Conservation (phyloP, 108 stramenopile genomes). For the Pseudonitzschia multiseries region DNA sequence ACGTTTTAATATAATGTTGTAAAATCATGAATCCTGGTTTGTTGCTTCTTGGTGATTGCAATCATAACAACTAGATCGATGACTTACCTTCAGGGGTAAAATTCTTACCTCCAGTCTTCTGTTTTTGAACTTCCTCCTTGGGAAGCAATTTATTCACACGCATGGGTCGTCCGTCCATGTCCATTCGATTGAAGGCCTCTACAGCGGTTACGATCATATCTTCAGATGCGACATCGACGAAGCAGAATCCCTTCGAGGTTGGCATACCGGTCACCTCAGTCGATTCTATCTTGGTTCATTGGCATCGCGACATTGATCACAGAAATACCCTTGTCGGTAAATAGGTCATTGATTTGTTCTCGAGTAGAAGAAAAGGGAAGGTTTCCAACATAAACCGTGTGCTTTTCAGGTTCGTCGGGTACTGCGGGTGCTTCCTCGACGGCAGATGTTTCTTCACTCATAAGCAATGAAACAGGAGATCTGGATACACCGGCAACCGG, state of each 20-base stretch:
- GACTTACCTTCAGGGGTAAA: constrained; percentile 15
- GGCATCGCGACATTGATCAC: constrained; percentile 14
- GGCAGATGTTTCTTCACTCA: constrained; percentile 1
- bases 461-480: not conserved
- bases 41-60: too few relatives aligned
- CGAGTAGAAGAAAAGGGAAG: constrained; percentile 28
- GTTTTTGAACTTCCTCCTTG: constrained; percentile 40
- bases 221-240: constrained; percentile 77
- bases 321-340: constrained; percentile 3
- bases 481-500: not conserved
- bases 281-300: not conserved
- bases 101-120: not conserved
- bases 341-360: constrained; percentile 6
- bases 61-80: too few relatives aligned
- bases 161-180: constrained; percentile 59
- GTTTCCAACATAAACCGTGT: constrained; percentile 50
- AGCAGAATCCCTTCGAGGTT: constrained; percentile 70
- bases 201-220: constrained; percentile 66
- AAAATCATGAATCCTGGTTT: too few relatives aligned
- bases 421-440: too few relatives aligned
- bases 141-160: constrained; percentile 67
- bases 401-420: constrained; percentile 15
- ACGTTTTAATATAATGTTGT: too few relatives aligned
- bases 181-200: constrained; percentile 48
- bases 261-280: constrained; percentile 5